Evolutionary conservation across 106 monocot genomes (phyloP), one percentile per base, ranked within the genome.

Genomic region (Acorus gramineus): DNA sequence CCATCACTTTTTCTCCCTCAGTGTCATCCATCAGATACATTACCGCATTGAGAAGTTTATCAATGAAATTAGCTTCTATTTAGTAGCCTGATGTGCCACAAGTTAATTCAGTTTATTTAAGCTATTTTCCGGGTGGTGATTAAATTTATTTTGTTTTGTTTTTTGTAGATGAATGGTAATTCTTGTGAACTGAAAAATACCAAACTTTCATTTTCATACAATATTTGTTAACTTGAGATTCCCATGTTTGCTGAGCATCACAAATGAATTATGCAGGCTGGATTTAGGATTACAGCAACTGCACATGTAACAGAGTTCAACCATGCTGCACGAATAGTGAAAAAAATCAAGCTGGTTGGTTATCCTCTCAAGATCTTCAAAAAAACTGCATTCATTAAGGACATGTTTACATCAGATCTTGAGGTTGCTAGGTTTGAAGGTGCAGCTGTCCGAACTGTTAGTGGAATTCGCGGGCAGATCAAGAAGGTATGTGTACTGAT

Each of bases 391-490:
- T 66, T 98, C 50, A 83, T 98, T 52, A 89, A 89, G 65, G 88
- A 85, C 71, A 98, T 98, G 98, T 98, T 98, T 56, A 98, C 87
- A 62, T 92, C 98, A 61, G 85, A 91, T 75, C 76, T 98, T 44
- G 98, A 98, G 69, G 79, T 98, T 66, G 92, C 92, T 56, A 91
- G 76, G 70, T 98, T 83, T 73, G 92, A 98, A 81, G 98, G 98
- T 83, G 92, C 98, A 8, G 79, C 91, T 53, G 66, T 98, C 63
- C 74, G 79, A 46, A 94, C 91, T 44, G 87, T 88, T 8, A 96
- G 91, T 73, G 83, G 87, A 56, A 88, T 96, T 56, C 60, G 98
- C 50, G 98, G 98, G 44, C 85, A 88, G 67, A 79, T 98, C 50
- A 98, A 98, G 66, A 98, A 98, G 88, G 98, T 92, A 77, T 57